A percentile compares a stretch with the other conserved stretches of the same genome.
These are phyloP conservation scores for Leccinellum albellum DNA, from an alignment of 768 basidiomycete genomes.

Conservation along the genomic window DNA sequence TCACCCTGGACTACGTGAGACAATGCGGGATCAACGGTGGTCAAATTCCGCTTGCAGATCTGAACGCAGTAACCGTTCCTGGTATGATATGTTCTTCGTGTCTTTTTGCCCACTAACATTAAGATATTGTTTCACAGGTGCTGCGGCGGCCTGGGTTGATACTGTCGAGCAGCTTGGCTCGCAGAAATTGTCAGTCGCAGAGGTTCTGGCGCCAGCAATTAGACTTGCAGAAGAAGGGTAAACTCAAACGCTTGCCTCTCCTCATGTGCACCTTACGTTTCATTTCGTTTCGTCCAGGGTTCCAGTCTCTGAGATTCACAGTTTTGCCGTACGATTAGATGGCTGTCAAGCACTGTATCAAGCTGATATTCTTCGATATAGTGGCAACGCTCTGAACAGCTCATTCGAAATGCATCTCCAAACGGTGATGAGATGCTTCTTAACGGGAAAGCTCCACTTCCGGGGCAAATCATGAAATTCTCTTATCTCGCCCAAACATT, in stretches of 20 bases:
- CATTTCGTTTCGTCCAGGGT: constrained; percentile 43
- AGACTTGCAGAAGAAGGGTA: constrained; percentile 89
- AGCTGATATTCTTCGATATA: constrained; percentile 18
- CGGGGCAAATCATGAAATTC: constrained; percentile 80
- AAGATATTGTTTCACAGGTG: constrained; percentile 52
- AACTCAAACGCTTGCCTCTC: constrained; percentile 9
- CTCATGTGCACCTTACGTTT: background rate
- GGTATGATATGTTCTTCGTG: constrained; percentile 35
- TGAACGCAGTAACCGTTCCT: constrained; percentile 91
- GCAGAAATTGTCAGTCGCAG: constrained; percentile 54
- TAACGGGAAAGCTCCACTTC: constrained; percentile 75
- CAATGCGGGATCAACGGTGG: constrained; percentile 62
- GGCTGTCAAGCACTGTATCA: background rate
- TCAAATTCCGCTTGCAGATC: constrained; percentile 71
- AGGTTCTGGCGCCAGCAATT: constrained; percentile 87
- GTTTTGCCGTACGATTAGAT: constrained; percentile 43
- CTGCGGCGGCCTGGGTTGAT: constrained; percentile 95
- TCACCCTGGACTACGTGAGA: constrained; percentile 71
- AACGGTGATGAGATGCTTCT: constrained; percentile 85
- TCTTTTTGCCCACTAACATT: background rate
- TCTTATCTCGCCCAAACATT: constrained; percentile 85
- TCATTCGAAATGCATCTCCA: constrained; percentile 81
- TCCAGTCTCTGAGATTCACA: constrained; percentile 83
- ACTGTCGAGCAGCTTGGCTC: constrained; percentile 81
- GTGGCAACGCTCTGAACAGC: constrained; percentile 53